These are phyloP conservation scores for Astrothelium macrocarpum DNA, from an alignment of 495 filamentous ascomycete genomes.

Conservation along the genomic window DNA sequence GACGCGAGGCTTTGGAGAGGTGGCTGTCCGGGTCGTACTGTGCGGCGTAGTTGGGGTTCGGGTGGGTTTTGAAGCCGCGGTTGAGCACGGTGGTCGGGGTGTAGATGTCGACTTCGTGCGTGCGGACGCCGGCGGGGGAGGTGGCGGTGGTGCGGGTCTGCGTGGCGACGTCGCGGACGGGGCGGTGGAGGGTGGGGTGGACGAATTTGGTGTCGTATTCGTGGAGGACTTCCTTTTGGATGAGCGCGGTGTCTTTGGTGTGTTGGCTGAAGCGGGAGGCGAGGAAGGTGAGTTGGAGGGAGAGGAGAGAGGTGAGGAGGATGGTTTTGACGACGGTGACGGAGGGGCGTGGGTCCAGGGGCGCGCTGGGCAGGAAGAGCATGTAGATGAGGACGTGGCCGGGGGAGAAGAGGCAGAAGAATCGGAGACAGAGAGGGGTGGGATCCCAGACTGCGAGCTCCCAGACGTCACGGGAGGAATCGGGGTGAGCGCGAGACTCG, in stretches of 20 bases:
- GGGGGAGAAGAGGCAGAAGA: conserved; percentile 89
- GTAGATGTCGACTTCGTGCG: conserved; percentile 53
- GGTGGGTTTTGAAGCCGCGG: conserved; percentile 71
- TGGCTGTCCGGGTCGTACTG: conserved; percentile 63
- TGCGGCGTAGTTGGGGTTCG: conserved; percentile 77
- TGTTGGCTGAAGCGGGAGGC: conserved; percentile 68
- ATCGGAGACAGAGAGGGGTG: conserved; percentile 63
- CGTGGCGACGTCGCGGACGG: conserved; percentile 73
- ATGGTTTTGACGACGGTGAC: conserved; percentile 75
- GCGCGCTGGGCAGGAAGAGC: conserved; percentile 69
- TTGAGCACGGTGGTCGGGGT: conserved; percentile 70
- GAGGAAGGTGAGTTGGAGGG: conserved; percentile 64
- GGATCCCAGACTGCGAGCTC: conserved; percentile 92
- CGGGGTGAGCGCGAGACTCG: conserved; percentile 71
- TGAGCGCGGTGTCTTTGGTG: conserved; percentile 68
- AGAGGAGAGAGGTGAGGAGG: conserved; percentile 59
- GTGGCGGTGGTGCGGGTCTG: conserved; percentile 40
- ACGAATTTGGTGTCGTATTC: conserved; percentile 97
- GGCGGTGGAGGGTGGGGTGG: conserved; percentile 71
- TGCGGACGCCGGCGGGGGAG: conserved; percentile 21
- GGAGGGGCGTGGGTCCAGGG: conserved; percentile 69
- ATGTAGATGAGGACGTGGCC: conserved; percentile 82
- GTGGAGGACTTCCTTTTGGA: conserved; percentile 83
- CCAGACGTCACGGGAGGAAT: conserved; percentile 84
- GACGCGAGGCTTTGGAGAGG: conserved; percentile 13